Evolutionary conservation across 176 grass and related monocot species (phyloP).

Genomic region (Otatea glauca): DNA sequence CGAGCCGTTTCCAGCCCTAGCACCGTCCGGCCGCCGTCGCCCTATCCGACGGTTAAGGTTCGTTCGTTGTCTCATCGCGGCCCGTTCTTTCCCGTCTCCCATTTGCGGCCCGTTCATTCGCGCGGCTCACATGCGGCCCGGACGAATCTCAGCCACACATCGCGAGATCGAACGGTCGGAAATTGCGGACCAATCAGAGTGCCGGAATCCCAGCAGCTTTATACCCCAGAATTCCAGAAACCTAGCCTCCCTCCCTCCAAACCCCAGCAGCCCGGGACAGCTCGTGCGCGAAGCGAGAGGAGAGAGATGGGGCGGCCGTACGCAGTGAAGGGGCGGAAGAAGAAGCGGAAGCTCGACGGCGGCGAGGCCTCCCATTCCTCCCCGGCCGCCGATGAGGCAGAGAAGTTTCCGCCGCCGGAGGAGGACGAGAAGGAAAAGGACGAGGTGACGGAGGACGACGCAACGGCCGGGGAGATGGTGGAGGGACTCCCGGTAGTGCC

Average conservation of each 20-base stretch:
- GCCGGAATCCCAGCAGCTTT: no score
- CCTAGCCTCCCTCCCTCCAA: slow-evolving; percentile 45
- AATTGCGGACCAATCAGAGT: no score
- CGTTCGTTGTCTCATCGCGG: no score
- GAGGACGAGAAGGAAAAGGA: slow-evolving; percentile 11
- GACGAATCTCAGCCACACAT: no score
- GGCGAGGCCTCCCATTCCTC: slow-evolving; percentile 37
- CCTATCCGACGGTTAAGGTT: no score
- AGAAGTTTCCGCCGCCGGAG: slow-evolving; percentile 28
- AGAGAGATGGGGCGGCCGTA: slow-evolving; percentile 67
- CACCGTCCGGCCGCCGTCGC: no score
- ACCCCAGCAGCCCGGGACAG: background rate
- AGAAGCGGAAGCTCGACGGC: slow-evolving; percentile 69
- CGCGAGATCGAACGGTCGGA: no score
- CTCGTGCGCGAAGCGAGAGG: background rate
- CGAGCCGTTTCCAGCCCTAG: no score
- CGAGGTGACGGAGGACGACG: background rate
- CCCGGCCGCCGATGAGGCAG: slow-evolving; percentile 31
- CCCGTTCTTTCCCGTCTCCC: no score
- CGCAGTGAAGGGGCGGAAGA: slow-evolving; percentile 71
- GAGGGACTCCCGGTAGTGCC: slow-evolving; percentile 61
- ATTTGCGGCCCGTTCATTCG: no score
- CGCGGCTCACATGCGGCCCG: no score
- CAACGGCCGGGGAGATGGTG: slow-evolving; percentile 27
- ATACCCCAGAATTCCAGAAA: slow-evolving; percentile 34